Base-by-base conservation (phyloP, 441 rosid genomes). In the Viola pubescens region DNA sequence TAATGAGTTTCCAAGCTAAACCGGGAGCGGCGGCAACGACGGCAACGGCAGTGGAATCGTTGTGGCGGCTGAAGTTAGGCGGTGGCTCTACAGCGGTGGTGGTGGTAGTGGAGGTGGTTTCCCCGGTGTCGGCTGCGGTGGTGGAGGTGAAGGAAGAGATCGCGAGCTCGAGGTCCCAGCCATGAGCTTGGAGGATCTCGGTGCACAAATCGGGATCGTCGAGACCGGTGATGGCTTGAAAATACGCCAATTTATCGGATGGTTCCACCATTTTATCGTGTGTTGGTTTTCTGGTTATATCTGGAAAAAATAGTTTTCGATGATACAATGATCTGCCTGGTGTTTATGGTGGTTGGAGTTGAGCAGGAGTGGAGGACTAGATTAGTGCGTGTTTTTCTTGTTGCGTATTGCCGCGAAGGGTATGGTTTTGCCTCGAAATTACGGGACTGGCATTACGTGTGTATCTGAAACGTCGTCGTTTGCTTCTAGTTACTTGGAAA, bases 131-230 rank as follows among this genome's bases (percentile, higher is more conserved):
- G 73, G 54, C 62, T n/a, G n/a, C n/a, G n/a, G n/a, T n/a, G n/a
- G n/a, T 51, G 34, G 83, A 71, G 10, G 96, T 85, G 79, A 88
- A 82, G 13, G 97, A 77, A 59, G 95, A 83, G 85, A 94, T 77
- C 54, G 97, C 97, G 61, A 90, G 97, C 70, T 94, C 97, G 14
- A 94, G 81, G 86, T 94, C 97, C 97, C 99, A 89, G 57, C 81
- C 81, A 73, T 94, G 95, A 51, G 99, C 97, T 68, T 82, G 91
- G 39, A 90, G 99, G 74, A 89, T 87, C 76, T 94, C 96, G 0
- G 89, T 86, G 57, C 99, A 94, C 65, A 94, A 76, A 74, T 86
- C 94, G 61, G 79, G 71, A 70, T 90, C 97, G 66, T 90, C 87
- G 40, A 94, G 81, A 59, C 99, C 97, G 2, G 99, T 86, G 56